A percentile compares a stretch with the other conserved stretches of the same genome.
phyloP scores from a whole-genome alignment of 768 basidiomycete genomes.

The Trametes cingulata region DNA sequence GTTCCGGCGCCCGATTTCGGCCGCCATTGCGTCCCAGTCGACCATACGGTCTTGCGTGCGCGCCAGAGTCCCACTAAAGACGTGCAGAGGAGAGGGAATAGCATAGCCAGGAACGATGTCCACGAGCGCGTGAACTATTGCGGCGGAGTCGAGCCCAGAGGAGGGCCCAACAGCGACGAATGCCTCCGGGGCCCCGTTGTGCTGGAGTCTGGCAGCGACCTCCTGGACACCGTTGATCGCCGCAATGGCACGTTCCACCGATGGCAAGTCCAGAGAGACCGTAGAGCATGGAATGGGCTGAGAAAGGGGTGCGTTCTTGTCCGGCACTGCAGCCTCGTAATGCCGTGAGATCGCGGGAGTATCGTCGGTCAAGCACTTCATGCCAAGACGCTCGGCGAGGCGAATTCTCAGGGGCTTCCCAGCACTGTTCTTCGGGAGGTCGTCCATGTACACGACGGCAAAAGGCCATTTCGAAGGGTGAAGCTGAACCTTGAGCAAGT shows the following conservation, averaged over 20 bases:
- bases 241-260: constrained; percentile 33
- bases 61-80: constrained; percentile 26
- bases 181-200: constrained; percentile 40
- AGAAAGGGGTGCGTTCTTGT: constrained; percentile 35
- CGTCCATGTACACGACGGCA: constrained; percentile 47
- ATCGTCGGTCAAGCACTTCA: constrained; percentile 39
- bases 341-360: constrained; percentile 40
- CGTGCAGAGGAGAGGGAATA: constrained; percentile 40
- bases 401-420: constrained; percentile 51
- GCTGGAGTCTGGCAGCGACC: constrained; percentile 35
- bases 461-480: constrained; percentile 55
- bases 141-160: constrained; percentile 22
- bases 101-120: constrained; percentile 40
- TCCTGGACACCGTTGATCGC: constrained; percentile 36
- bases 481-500: constrained; percentile 44
- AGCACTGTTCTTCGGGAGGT: constrained; percentile 49
- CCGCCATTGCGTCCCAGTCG: constrained; percentile 40
- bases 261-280: constrained; percentile 34
- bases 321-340: constrained; percentile 40
- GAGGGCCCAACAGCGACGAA: constrained; percentile 36
- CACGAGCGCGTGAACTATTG: constrained; percentile 21
- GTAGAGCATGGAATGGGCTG: constrained; percentile 40
- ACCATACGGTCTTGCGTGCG: background rate
- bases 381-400: constrained; percentile 42
- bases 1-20: constrained; percentile 19